A percentile compares a stretch with the other conserved stretches of the same genome.
phyloP scores from a whole-genome alignment of 768 basidiomycete species.

The Auricularia auricula-judae region DNA sequence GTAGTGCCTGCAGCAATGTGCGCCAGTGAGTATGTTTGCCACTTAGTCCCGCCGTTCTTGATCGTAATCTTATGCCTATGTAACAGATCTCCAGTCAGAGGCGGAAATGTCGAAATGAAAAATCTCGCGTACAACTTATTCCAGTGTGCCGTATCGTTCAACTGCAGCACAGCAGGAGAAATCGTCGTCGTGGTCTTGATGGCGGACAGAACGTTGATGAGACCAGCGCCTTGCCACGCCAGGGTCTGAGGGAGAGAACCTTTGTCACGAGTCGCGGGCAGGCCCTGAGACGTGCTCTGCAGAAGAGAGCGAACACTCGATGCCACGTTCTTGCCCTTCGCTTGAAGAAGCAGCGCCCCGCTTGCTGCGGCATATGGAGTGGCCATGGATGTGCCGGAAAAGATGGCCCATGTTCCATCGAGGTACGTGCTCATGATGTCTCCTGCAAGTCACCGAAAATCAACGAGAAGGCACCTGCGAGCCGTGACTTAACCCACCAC shows the following conservation, averaged over 20 bases:
- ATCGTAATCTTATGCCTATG: background rate
- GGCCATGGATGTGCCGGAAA: conserved; percentile 12
- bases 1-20: background rate
- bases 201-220: background rate
- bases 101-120: background rate
- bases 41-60: background rate
- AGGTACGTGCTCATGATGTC: conserved; percentile 13
- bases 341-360: conserved; percentile 3
- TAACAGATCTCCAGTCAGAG: background rate
- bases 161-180: background rate
- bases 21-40: background rate
- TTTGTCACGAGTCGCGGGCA: background rate
- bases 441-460: no score
- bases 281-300: background rate
- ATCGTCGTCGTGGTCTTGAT: background rate
- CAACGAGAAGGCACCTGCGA: no score
- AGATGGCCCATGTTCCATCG: conserved; percentile 5
- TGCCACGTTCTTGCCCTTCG: conserved; percentile 1
- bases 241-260: background rate
- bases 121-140: background rate
- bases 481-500: background rate
- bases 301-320: background rate
- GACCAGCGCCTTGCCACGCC: background rate
- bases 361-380: conserved; percentile 5
- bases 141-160: background rate